A percentile compares a stretch with the other conserved stretches of the same genome.
phyloP scores from a whole-genome alignment of 208 protist genomes.

The Crithidia sp. region DNA sequence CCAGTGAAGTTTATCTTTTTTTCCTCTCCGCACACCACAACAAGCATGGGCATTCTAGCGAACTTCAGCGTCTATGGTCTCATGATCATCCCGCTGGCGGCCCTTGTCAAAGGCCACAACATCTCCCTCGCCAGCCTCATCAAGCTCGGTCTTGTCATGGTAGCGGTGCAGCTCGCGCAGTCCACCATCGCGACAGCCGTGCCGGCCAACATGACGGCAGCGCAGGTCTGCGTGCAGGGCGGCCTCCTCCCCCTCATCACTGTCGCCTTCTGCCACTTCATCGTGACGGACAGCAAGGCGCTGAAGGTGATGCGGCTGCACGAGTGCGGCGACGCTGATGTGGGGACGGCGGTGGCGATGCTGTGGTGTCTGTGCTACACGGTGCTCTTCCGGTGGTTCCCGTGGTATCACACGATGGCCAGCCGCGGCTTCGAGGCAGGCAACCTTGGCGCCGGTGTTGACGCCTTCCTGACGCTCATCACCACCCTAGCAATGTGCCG shows the following conservation, averaged over 20 bases:
- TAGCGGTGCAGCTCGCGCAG: conserved; percentile 57
- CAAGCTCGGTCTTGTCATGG: conserved; percentile 45
- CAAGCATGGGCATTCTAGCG: conserved; percentile 63
- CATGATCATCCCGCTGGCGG: conserved; percentile 74
- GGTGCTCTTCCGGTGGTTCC: conserved; percentile 72
- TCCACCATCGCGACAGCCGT: conserved; percentile 49
- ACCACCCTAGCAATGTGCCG: conserved; percentile 53
- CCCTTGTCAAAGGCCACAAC: conserved; percentile 66
- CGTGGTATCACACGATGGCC: conserved; percentile 72
- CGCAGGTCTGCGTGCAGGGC: conserved; percentile 33
- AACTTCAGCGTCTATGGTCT: conserved; percentile 76
- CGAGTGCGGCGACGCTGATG: conserved; percentile 36
- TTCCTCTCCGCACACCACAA: no score
- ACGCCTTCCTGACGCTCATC: conserved; percentile 57
- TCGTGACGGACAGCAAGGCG: conserved; percentile 61
- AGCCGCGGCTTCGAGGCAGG: conserved; percentile 57
- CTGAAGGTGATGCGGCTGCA: conserved; percentile 49
- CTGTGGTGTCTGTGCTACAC: conserved; percentile 64
- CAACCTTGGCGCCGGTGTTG: conserved; percentile 49
- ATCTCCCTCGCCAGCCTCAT: conserved; percentile 47
- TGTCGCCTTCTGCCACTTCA: conserved; percentile 53
- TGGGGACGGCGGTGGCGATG: conserved; percentile 52
- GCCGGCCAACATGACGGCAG: conserved; percentile 22
- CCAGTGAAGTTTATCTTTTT: no score
- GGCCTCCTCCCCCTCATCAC: conserved; percentile 55